Percentiles rank a stretch among this genome's conserved stretches.
These are phyloP conservation scores for Trichoderma sp. DNA, from an alignment of 2,329 filamentous ascomycete species.

Conservation along the genomic window DNA sequence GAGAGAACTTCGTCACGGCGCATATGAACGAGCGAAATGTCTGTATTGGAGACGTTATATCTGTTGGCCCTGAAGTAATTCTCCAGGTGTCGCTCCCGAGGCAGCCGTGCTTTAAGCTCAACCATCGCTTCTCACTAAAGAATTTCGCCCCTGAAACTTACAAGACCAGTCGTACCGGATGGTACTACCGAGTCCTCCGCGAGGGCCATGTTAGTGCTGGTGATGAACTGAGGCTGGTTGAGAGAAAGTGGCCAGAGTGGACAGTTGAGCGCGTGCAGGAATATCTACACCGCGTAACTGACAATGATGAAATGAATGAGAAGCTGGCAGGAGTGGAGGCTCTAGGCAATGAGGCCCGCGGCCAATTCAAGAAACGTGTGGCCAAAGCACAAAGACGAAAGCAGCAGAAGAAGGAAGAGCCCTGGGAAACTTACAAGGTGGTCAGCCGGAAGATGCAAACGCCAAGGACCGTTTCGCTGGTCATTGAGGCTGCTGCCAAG, in stretches of 20 bases:
- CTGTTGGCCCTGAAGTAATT: constrained; percentile 48
- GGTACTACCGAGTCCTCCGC: constrained; percentile 61
- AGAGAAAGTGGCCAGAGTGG: constrained; percentile 57
- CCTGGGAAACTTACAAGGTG: constrained; percentile 47
- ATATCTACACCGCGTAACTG: constrained; percentile 55
- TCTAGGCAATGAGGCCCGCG: constrained; percentile 47
- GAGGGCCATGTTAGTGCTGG: constrained; percentile 54
- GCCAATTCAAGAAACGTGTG: constrained; percentile 50
- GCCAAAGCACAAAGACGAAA: constrained; percentile 41
- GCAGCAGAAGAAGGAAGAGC: constrained; percentile 27
- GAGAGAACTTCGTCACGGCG: constrained; percentile 59
- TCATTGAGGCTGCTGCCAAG: constrained; percentile 45
- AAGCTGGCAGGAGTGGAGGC: constrained; percentile 50
- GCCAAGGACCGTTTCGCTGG: constrained; percentile 47
- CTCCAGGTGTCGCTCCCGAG: constrained; percentile 60
- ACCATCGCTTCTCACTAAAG: constrained; percentile 62
- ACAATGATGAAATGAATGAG: constrained; percentile 49
- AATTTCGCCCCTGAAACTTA: constrained; percentile 59
- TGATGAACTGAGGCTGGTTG: constrained; percentile 54
- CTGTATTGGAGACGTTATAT: constrained; percentile 61
- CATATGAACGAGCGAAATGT: constrained; percentile 61
- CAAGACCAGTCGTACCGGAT: constrained; percentile 57
- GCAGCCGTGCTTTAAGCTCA: constrained; percentile 66
- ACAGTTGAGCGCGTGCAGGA: constrained; percentile 61
- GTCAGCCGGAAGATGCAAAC: constrained; percentile 51